phyloP scores from a whole-genome alignment of 2,329 filamentous ascomycete species.

The Aspergillus spinulosporus region DNA sequence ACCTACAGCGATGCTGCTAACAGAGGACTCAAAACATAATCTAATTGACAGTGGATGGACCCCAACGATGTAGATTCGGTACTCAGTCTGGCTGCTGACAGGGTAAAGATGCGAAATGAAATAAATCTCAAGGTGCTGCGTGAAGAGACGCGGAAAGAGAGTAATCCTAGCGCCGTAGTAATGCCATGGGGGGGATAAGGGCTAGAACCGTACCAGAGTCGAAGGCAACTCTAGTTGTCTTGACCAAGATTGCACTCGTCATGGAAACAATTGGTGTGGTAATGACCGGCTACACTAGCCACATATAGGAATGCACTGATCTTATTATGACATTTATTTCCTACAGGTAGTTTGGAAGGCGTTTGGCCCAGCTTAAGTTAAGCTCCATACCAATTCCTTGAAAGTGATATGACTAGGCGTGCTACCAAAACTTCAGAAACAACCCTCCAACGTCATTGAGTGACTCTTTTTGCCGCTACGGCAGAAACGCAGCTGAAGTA shows the following conservation, averaged over 20 bases:
- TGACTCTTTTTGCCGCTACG: background rate
- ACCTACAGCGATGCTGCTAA: conserved; percentile 1
- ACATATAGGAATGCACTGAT: too few relatives aligned
- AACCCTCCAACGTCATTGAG: too few relatives aligned
- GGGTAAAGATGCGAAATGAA: background rate
- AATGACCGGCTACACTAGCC: too few relatives aligned
- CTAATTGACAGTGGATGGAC: background rate
- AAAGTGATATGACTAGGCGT: too few relatives aligned
- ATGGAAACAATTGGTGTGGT: too few relatives aligned
- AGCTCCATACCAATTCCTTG: background rate
- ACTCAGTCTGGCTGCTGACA: background rate
- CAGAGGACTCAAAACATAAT: background rate
- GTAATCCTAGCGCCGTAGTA: background rate
- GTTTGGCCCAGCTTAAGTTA: background rate
- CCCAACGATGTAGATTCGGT: background rate
- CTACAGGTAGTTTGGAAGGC: background rate
- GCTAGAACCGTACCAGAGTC: background rate
- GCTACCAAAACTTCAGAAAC: too few relatives aligned
- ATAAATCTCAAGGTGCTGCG: background rate
- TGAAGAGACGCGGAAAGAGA: background rate
- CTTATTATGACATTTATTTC: background rate
- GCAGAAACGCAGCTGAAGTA: background rate
- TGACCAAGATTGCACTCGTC: too few relatives aligned
- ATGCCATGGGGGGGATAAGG: background rate
- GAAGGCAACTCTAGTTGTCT: too few relatives aligned